Percentiles rank a stretch among this genome's conserved stretches.
phyloP scores from a whole-genome alignment of 2,329 filamentous ascomycete species.

The Exophiala sideris region DNA sequence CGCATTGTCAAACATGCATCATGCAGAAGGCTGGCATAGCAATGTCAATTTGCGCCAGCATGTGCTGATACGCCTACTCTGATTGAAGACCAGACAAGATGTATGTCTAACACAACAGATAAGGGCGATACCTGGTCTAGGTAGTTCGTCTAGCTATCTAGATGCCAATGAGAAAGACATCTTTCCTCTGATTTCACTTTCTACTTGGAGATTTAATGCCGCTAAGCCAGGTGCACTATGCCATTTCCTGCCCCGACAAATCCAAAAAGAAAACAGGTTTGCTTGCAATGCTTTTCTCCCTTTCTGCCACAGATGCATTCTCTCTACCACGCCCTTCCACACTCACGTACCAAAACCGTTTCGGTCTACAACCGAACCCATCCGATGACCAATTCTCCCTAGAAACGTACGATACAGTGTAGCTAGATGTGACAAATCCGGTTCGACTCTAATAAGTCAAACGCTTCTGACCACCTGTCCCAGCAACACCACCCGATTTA shows the following conservation, averaged over 20 bases:
- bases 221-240: not conserved
- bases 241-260: too few species aligned
- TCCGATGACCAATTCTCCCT: too few species aligned
- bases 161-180: not conserved
- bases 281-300: too few species aligned
- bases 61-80: not conserved
- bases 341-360: too few species aligned
- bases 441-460: conserved; percentile 15
- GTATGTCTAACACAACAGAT: not conserved
- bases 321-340: not conserved
- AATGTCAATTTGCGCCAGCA: not conserved
- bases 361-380: not conserved
- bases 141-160: not conserved
- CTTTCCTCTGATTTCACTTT: not conserved
- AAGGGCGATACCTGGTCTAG: not conserved
- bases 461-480: conserved; percentile 17
- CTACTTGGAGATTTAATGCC: not conserved
- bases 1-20: not conserved
- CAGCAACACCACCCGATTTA: conserved; percentile 30
- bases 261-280: too few species aligned
- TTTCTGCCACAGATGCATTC: not conserved
- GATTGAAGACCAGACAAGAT: not conserved
- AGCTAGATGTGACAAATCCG: not conserved
- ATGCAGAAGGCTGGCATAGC: not conserved
- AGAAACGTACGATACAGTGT: not conserved